Conservation (phyloP, 208 protist genomes). For the Acanthamoeba healyi region DNA sequence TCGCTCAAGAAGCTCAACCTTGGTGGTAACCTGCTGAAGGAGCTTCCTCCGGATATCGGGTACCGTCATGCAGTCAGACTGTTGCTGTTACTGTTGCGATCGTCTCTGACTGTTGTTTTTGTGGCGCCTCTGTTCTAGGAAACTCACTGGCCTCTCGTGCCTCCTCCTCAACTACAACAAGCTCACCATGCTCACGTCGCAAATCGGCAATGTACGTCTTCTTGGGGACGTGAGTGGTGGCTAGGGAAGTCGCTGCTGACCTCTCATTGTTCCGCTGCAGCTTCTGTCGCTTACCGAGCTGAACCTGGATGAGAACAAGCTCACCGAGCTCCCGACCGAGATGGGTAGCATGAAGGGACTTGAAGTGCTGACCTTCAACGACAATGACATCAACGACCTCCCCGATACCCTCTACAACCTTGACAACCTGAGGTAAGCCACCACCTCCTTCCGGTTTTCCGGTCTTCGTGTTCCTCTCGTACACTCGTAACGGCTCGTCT, state of each 20-base stretch:
- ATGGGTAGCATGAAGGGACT: slow-evolving; percentile 72
- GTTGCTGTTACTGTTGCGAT: too few relatives aligned
- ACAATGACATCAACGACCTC: slow-evolving; percentile 78
- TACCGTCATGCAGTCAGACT: too few relatives aligned
- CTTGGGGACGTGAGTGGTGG: not conserved
- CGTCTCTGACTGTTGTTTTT: too few relatives aligned
- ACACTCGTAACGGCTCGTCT: too few relatives aligned
- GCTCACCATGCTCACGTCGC: slow-evolving; percentile 61
- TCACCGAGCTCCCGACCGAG: slow-evolving; percentile 70
- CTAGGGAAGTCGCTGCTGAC: too few relatives aligned
- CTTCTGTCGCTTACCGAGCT: slow-evolving; percentile 78
- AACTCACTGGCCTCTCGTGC: slow-evolving; percentile 18
- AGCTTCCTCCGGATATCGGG: not conserved
- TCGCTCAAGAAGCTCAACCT: not conserved
- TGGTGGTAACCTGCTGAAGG: not conserved
- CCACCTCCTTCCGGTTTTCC: not conserved
- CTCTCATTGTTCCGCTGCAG: not conserved
- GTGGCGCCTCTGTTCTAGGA: too few relatives aligned
- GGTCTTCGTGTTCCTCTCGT: too few relatives aligned
- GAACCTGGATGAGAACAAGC: slow-evolving; percentile 81
- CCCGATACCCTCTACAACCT: slow-evolving; percentile 69
- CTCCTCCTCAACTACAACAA: slow-evolving; percentile 78
- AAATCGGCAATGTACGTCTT: slow-evolving; percentile 42
- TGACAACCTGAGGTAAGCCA: slow-evolving; percentile 40
- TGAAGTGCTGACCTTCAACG: slow-evolving; percentile 73